phyloP scores from a whole-genome alignment of 345 rosid species.

The Salix dunnii region DNA sequence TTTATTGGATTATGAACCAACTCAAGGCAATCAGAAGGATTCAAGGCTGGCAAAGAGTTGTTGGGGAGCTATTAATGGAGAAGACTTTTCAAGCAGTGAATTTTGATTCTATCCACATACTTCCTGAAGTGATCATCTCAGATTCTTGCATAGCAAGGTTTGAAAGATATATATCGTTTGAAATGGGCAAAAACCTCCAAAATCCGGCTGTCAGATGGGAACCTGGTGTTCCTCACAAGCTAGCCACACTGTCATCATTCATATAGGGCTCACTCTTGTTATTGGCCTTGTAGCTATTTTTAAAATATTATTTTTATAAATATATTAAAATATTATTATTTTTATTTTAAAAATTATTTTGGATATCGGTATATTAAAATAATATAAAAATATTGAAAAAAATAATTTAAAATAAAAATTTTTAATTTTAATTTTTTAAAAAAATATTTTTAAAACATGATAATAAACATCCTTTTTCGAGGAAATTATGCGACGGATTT shows the following conservation, averaged over 20 bases:
- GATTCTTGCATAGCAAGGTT: not conserved
- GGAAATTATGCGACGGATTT: not conserved
- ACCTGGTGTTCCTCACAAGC: not conserved
- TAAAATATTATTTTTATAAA: no score
- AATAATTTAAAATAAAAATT: no score
- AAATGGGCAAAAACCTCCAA: not conserved
- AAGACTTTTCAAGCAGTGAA: not conserved
- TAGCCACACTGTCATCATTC: not conserved
- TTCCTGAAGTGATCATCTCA: not conserved
- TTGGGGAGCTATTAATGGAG: not conserved
- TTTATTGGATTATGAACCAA: not conserved
- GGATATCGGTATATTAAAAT: no score
- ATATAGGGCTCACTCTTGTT: not conserved
- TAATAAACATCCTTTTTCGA: no score
- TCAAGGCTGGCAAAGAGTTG: not conserved
- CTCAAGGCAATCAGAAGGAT: not conserved
- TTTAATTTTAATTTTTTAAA: no score
- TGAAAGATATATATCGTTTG: not conserved
- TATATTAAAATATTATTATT: no score
- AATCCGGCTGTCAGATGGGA: not conserved
- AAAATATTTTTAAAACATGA: no score
- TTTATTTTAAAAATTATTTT: no score
- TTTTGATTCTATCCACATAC: not conserved
- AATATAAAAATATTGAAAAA: no score
- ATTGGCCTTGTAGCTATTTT: no score